These are phyloP conservation scores for Candida silvatica DNA, from an alignment of 805 yeast genomes.

Conservation along the genomic window DNA sequence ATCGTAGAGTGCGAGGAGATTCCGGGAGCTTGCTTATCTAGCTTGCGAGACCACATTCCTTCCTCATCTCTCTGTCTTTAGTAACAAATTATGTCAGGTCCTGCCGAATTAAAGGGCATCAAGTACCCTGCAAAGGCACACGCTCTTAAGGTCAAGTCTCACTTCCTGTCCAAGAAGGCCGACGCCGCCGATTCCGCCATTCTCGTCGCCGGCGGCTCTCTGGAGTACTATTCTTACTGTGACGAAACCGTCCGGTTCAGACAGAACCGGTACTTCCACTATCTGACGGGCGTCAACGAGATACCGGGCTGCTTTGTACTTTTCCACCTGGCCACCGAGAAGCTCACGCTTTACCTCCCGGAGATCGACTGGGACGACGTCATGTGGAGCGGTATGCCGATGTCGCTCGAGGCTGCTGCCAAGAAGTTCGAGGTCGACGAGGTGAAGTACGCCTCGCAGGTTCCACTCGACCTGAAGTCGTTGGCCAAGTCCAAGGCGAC, in stretches of 20 bases:
- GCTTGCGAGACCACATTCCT: too few relatives aligned
- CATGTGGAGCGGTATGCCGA: slow-evolving; percentile 94
- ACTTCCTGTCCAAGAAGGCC: slow-evolving; percentile 19
- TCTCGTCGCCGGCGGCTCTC: slow-evolving; percentile 53
- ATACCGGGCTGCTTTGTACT: slow-evolving; percentile 69
- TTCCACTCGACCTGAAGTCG: slow-evolving; percentile 28
- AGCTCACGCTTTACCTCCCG: slow-evolving; percentile 70
- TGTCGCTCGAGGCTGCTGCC: slow-evolving; percentile 55
- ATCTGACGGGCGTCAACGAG: slow-evolving; percentile 69
- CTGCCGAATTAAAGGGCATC: slow-evolving; percentile 15
- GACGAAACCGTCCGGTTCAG: slow-evolving; percentile 75
- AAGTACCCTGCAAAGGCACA: slow-evolving; percentile 85
- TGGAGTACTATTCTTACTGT: slow-evolving; percentile 59
- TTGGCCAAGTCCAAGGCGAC: slow-evolving; percentile 20
- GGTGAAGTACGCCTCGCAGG: slow-evolving; percentile 52
- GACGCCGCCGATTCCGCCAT: slow-evolving; percentile 22
- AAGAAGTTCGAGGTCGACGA: slow-evolving; percentile 72
- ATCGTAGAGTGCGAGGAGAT: too few relatives aligned
- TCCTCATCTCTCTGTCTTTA: too few relatives aligned
- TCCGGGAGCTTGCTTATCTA: too few relatives aligned
- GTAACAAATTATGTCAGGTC: slow-evolving; percentile 15
- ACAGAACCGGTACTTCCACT: slow-evolving; percentile 88
- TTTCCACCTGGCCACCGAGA: slow-evolving; percentile 43
- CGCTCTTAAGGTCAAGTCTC: slow-evolving; percentile 40
- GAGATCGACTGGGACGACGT: slow-evolving; percentile 80